phyloP scores from a whole-genome alignment of 805 yeast species.

The Hanseniaspora nectarophila region DNA sequence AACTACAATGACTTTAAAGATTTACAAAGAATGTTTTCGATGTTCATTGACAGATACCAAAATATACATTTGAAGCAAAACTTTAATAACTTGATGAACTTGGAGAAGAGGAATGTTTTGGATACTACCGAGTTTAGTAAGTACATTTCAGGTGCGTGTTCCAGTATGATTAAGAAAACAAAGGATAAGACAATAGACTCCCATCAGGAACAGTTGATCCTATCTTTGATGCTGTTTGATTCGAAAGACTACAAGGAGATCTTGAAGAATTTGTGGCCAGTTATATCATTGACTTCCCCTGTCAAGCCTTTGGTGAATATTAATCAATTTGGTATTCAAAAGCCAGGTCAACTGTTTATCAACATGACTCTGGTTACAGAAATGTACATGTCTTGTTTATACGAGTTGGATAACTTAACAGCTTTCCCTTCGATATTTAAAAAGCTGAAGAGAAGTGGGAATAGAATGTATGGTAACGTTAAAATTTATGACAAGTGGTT shows the following conservation, averaged over 20 bases:
- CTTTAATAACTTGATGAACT: not conserved
- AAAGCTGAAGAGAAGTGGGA: slow-evolving; percentile 64
- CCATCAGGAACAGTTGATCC: not conserved
- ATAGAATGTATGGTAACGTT: slow-evolving; percentile 49
- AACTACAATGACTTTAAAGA: not conserved
- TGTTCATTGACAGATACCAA: slow-evolving; percentile 1
- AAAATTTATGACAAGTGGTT: not conserved
- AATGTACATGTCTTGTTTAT: slow-evolving; percentile 48
- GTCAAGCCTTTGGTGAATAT: slow-evolving; percentile 66
- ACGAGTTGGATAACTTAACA: slow-evolving; percentile 43
- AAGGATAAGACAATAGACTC: slow-evolving; percentile 1
- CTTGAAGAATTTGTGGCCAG: slow-evolving; percentile 17
- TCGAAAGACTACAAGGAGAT: not conserved
- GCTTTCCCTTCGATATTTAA: slow-evolving; percentile 50
- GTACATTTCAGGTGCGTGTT: not conserved
- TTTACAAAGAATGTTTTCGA: not conserved
- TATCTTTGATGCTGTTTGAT: not conserved
- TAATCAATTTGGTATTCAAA: slow-evolving; percentile 87
- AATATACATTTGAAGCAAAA: not conserved
- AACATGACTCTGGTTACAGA: slow-evolving; percentile 59
- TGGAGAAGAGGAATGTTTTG: not conserved
- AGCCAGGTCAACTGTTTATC: slow-evolving; percentile 86
- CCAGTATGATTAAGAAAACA: not conserved
- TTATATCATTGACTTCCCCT: slow-evolving; percentile 54
- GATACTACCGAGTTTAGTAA: not conserved